Evolutionary conservation across 2,329 filamentous ascomycete species (phyloP).

Genomic region (Furcasterigmium sp.): DNA sequence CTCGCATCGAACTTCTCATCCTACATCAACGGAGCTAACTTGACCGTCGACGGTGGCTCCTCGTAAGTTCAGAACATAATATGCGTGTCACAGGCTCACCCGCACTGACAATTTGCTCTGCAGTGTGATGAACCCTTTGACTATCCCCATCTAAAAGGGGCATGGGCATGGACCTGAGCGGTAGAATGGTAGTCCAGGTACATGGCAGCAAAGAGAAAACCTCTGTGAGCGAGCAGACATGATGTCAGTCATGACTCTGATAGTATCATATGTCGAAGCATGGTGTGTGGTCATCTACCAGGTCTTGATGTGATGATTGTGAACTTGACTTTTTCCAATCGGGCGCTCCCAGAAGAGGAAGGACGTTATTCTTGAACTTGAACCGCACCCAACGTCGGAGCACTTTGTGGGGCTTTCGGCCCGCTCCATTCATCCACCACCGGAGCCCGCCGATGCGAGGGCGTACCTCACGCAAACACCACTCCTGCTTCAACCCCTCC

Average conservation of each 20-base stretch:
- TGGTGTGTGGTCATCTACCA: neutral
- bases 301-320: neutral
- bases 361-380: neutral
- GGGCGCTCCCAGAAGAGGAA: neutral
- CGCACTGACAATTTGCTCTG: constrained; percentile 9
- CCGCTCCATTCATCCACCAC: neutral
- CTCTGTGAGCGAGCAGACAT: too few relatives aligned
- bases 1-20: constrained; percentile 57
- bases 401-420: neutral
- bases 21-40: constrained; percentile 57
- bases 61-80: constrained; percentile 23
- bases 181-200: too few relatives aligned
- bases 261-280: too few relatives aligned
- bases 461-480: neutral
- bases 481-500: neutral
- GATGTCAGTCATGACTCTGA: too few relatives aligned
- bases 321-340: neutral
- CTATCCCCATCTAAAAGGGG: constrained; percentile 26
- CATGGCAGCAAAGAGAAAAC: too few relatives aligned
- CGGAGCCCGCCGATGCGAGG: neutral
- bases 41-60: constrained; percentile 58
- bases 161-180: too few relatives aligned
- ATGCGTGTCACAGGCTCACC: too few relatives aligned
- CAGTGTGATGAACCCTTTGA: constrained; percentile 34
- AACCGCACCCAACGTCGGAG: neutral